phyloP scores from a whole-genome alignment of 352 stramenopile species.

The Plasmopara halstedii region DNA sequence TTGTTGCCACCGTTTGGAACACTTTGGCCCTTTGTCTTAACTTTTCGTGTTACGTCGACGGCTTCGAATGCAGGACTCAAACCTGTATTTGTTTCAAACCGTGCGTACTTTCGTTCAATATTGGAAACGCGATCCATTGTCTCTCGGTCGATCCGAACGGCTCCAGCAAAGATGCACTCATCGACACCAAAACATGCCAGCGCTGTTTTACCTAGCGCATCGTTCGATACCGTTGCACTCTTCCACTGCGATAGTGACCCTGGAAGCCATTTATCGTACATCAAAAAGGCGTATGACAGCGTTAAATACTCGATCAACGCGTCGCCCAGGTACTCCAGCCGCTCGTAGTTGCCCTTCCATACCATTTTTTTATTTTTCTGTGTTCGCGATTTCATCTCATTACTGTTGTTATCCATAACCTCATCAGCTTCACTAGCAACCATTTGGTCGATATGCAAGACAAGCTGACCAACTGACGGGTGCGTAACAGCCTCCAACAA shows the following conservation, averaged over 20 bases:
- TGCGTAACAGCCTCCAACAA: constrained; percentile 76
- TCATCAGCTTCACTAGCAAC: constrained; percentile 9
- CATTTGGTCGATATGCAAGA: constrained; percentile 38
- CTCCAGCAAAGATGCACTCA: constrained; percentile 62
- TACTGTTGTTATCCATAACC: constrained; percentile 7
- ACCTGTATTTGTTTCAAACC: constrained; percentile 11
- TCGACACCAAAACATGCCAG: constrained; percentile 74
- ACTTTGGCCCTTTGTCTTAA: constrained; percentile 11
- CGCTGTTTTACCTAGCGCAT: constrained; percentile 76
- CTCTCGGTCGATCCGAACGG: constrained; percentile 61
- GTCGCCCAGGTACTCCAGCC: constrained; percentile 84
- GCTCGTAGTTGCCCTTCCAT: constrained; percentile 84
- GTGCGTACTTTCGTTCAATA: constrained; percentile 46
- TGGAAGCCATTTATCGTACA: constrained; percentile 64
- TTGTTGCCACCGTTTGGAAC: constrained; percentile 16
- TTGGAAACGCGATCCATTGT: constrained; percentile 39
- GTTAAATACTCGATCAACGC: constrained; percentile 87
- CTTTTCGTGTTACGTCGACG: constrained; percentile 13
- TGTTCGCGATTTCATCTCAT: constrained; percentile 15
- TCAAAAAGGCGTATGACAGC: constrained; percentile 72
- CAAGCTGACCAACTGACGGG: constrained; percentile 55
- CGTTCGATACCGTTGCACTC: constrained; percentile 79
- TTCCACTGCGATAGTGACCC: constrained; percentile 79
- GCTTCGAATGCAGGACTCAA: constrained; percentile 21
- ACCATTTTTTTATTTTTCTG: constrained; percentile 35